Base-by-base conservation (phyloP, 208 protist genomes). In the Plasmodiophora brassicae region DNA sequence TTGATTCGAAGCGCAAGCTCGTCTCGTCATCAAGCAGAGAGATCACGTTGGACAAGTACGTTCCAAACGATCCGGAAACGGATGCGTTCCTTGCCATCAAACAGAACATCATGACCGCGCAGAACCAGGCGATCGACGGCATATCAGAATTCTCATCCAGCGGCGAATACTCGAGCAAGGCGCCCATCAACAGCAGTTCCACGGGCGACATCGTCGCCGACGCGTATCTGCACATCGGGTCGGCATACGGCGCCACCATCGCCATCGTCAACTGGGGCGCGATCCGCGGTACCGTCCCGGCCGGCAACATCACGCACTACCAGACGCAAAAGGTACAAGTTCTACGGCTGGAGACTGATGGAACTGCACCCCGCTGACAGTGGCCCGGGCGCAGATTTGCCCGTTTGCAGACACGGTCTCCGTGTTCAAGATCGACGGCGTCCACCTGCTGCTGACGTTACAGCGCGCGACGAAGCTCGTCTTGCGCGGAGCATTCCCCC, bases 141-240 rank as follows among this genome's bases (percentile, higher is more conserved):
- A 32, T 14, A 32, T 36, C n/a, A 5, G 65, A 78, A 44, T 78
- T 78, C 65, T 44, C 65, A 5, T 44, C 14, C n/a, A 38, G 5
- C n/a, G 41, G 5, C 5, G n/a, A 36, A 32, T 32, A 32, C 65
- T 38, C 5, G n/a, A 78, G 14, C 5, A 38, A 78, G 32, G 20
- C 41, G 32, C 10, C 32, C 32, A 78, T 44, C 41, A 44, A 38
- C n/a, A 78, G 65, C n/a, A n/a, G 41, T 8, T 78, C 65, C 5
- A 78, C 65, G 20, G 65, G 65, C 5, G 65, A 78, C n/a, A 78
- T 78, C n/a, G 65, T 78, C 14, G 65, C 65, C 5, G 65, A 78
- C 41, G 5, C 65, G 65, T 36, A 44, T 32, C 32, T 78, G 65
- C 20, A 36, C 65, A 78, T 32, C 32, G 65, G 32, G 10, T 5